Percentiles rank a stretch among this genome's conserved stretches.
These are phyloP conservation scores for Dactylonectria macrodidyma DNA, from an alignment of 2,329 filamentous ascomycete genomes.

Conservation along the genomic window DNA sequence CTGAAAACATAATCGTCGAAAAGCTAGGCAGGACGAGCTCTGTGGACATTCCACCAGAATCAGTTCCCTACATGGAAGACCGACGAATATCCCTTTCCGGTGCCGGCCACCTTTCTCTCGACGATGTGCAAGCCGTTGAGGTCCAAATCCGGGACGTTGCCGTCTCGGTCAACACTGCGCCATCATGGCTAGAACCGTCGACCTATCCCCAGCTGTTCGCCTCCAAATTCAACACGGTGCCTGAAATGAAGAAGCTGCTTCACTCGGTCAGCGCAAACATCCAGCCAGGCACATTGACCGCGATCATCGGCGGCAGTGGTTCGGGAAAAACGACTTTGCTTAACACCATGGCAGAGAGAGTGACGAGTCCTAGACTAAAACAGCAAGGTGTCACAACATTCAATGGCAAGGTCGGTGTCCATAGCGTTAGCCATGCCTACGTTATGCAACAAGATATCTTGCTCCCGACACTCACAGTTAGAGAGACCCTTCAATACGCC, in stretches of 20 bases:
- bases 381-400: constrained; percentile 72
- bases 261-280: constrained; percentile 76
- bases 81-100: constrained; percentile 50
- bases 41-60: constrained; percentile 49
- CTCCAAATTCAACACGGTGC: constrained; percentile 54
- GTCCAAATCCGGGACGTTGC: constrained; percentile 68
- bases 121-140: constrained; percentile 69
- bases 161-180: constrained; percentile 72
- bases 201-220: constrained; percentile 61
- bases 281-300: constrained; percentile 77
- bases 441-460: constrained; percentile 85
- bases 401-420: constrained; percentile 70
- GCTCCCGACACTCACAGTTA: constrained; percentile 80
- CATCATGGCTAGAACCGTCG: constrained; percentile 64
- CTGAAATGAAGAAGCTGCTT: constrained; percentile 68
- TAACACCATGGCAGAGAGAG: constrained; percentile 79
- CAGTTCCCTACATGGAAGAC: constrained; percentile 27
- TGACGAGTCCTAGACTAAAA: constrained; percentile 67
- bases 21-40: constrained; percentile 53
- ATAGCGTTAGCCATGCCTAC: constrained; percentile 74
- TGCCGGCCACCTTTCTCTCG: constrained; percentile 58
- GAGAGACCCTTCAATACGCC: constrained; percentile 81
- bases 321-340: constrained; percentile 81
- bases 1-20: constrained; percentile 46
- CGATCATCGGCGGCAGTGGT: constrained; percentile 82